Evolutionary conservation across 495 filamentous ascomycete genomes (phyloP), one percentile per base, ranked within the genome.

Genomic region (Penicillium bovifimosum): DNA sequence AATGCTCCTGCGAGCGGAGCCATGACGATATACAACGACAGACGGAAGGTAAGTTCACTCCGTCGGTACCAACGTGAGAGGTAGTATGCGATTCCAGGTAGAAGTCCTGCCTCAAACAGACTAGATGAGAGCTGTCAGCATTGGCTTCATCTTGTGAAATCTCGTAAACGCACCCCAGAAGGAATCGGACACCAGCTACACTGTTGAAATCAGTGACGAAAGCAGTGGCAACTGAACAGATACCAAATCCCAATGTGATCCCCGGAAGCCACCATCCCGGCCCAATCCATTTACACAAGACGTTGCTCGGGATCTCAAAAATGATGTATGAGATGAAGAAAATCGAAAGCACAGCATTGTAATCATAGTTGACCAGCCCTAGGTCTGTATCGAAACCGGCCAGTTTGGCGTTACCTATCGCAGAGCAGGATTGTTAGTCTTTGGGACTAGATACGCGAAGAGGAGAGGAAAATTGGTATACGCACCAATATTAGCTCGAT

Each of bases 241-340:
- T 70, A 10, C 78, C 78, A 44, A 80, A 81, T 3, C 66, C 64
- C 0, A 80, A 60, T 0, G 75, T 75, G 5, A 67, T 64, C 0
- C 60, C 61, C 0, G 78, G 78, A 10, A 81, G 67, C 55, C 73
- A 81, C 75, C 71, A 78, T 9, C 77, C 73, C 3, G 72, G 71
- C 0, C 75, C 75, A 28, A 79, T 64, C 68, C 68, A 73, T 50
- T 78, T 80, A 59, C 76, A 79, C 14, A 61, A 63, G 32, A 80
- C 68, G 62, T 90, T 93, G 32, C 86, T 87, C 0, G 89, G 89
- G 40, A 89, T 80, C 64, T 93, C 89, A 54, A 91, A 91, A 41
- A 90, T 53, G 53, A 92, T 87, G 47, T 86, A 89, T 10, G 84
- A 78, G 39, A 87, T 71, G 61, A 83, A 88, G 72, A 88, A 89